These are phyloP conservation scores for Fusarium sp. DNA, from an alignment of 2,329 filamentous ascomycete genomes.

Conservation along the genomic window DNA sequence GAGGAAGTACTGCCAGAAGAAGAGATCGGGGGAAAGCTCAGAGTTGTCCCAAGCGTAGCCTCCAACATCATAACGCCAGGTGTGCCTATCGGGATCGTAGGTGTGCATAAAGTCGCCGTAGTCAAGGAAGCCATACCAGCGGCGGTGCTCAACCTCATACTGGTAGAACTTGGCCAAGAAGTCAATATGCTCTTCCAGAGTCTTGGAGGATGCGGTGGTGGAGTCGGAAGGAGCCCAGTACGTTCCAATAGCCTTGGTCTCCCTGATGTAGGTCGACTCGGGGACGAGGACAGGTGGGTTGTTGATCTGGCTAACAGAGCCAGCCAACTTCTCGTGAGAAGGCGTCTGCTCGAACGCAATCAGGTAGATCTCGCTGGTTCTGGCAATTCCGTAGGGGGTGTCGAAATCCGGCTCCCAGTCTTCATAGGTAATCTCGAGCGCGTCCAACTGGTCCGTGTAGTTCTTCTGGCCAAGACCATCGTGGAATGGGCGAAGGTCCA, in stretches of 20 bases:
- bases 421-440: slow-evolving; percentile 75
- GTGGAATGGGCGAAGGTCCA: slow-evolving; percentile 72
- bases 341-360: slow-evolving; percentile 69
- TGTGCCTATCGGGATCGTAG: slow-evolving; percentile 72
- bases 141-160: slow-evolving; percentile 68
- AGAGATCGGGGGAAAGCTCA: slow-evolving; percentile 74
- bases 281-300: slow-evolving; percentile 68
- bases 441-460: slow-evolving; percentile 72
- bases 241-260: slow-evolving; percentile 68
- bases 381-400: slow-evolving; percentile 71
- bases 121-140: slow-evolving; percentile 77
- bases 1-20: slow-evolving; percentile 75
- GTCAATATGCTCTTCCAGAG: slow-evolving; percentile 68
- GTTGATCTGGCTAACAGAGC: slow-evolving; percentile 62
- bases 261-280: slow-evolving; percentile 63
- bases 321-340: slow-evolving; percentile 61
- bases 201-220: slow-evolving; percentile 43
- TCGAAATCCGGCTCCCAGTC: slow-evolving; percentile 71
- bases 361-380: slow-evolving; percentile 71
- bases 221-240: slow-evolving; percentile 66
- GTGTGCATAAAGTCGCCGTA: slow-evolving; percentile 76
- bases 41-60: slow-evolving; percentile 78
- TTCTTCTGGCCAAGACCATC: slow-evolving; percentile 70
- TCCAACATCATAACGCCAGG: slow-evolving; percentile 75
- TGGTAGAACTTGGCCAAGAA: slow-evolving; percentile 72